These are phyloP conservation scores for Tetraselmis chui DNA, from an alignment of 139 green algal genomes.

Conservation along the genomic window DNA sequence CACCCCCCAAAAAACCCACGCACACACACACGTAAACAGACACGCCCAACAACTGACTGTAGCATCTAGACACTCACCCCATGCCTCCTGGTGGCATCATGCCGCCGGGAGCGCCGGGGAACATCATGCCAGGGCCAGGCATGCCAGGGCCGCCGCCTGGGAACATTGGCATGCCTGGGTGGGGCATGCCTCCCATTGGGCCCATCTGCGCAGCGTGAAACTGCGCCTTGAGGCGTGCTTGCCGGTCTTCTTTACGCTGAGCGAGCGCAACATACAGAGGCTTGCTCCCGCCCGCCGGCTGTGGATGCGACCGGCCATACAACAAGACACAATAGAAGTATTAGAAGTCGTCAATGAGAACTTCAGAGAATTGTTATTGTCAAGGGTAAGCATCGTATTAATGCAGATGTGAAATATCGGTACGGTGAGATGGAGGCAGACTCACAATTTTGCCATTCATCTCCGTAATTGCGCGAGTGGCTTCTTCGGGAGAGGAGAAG, in stretches of 20 bases:
- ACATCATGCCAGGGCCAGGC: conserved; percentile 14
- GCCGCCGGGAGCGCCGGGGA: conserved; percentile 16
- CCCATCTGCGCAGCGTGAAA: conserved; percentile 24
- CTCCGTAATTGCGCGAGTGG: conserved; percentile 36
- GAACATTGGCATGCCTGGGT: conserved; percentile 3
- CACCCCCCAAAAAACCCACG: no score
- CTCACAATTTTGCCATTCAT: conserved; percentile 52
- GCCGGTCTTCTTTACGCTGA: conserved; percentile 47
- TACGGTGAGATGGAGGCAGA: neutral
- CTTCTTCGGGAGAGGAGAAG: conserved; percentile 44
- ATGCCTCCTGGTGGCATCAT: conserved; percentile 9
- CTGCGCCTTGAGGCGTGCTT: conserved; percentile 33
- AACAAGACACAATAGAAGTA: neutral
- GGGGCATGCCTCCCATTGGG: neutral
- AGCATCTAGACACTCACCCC: neutral
- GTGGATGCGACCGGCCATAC: neutral
- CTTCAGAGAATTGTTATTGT: no score
- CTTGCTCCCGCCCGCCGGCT: conserved; percentile 20
- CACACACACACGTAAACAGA: no score
- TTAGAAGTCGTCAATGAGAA: no score
- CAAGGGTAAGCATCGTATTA: no score
- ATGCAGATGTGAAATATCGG: no score
- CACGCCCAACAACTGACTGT: no score
- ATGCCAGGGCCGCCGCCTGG: conserved; percentile 11
- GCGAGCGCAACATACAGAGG: conserved; percentile 51